Percentiles rank a stretch among this genome's conserved stretches.
Conservation (phyloP, 306 rosid species). For the Urtica urens region DNA sequence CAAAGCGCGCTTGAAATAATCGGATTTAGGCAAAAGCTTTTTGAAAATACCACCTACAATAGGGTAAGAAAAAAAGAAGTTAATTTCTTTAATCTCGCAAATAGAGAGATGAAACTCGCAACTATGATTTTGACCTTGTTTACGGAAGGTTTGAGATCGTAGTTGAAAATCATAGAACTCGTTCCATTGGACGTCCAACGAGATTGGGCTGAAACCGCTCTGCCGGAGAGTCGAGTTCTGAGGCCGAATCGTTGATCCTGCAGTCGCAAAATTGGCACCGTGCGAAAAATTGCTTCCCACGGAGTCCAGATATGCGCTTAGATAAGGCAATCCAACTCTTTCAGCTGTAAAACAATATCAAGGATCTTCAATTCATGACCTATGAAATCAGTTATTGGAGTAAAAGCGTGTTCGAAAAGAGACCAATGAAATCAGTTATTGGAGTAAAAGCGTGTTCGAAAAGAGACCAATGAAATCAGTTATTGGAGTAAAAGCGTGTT, state of each 20-base stretch:
- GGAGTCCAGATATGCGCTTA: constrained; percentile 60
- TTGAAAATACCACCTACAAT: constrained; percentile 25
- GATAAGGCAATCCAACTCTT: constrained; percentile 36
- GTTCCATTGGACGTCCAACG: constrained; percentile 44
- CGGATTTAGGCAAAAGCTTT: constrained; percentile 24
- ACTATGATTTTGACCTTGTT: constrained; percentile 19
- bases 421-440: too few species aligned
- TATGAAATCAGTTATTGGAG: too few species aligned
- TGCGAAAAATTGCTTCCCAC: constrained; percentile 55
- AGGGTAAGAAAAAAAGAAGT: background rate
- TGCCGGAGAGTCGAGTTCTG: constrained; percentile 50
- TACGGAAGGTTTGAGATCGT: constrained; percentile 34
- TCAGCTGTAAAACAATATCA: too few species aligned
- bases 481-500: too few species aligned
- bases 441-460: too few species aligned
- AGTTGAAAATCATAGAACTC: constrained; percentile 46
- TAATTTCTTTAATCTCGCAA: too few species aligned
- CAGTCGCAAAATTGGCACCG: constrained; percentile 77
- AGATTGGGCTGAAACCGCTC: constrained; percentile 62
- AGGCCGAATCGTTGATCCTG: constrained; percentile 59
- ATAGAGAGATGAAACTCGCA: too few species aligned
- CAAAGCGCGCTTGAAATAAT: constrained; percentile 19
- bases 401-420: too few species aligned
- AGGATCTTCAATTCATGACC: too few species aligned
- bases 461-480: too few species aligned